phyloP scores from a whole-genome alignment of 2,329 filamentous ascomycete genomes.

The Pyricularia grisea region DNA sequence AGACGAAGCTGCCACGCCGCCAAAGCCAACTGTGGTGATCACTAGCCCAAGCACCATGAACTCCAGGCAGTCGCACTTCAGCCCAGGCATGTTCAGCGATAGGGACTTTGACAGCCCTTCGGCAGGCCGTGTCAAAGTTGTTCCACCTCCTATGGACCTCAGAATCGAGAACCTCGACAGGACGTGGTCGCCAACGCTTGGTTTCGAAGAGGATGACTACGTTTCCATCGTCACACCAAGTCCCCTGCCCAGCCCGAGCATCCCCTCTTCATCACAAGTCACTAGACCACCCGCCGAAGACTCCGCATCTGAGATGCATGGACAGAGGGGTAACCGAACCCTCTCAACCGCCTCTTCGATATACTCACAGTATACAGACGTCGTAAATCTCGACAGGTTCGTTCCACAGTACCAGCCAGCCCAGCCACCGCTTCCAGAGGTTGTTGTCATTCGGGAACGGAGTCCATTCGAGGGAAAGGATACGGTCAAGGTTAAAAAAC shows the following conservation, averaged over 20 bases:
- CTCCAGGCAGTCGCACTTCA: neutral
- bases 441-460: neutral
- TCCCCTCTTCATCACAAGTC: neutral
- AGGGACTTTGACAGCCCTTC: neutral
- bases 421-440: neutral
- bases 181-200: constrained; percentile 6
- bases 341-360: constrained; percentile 4
- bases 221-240: neutral
- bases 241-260: constrained; percentile 3
- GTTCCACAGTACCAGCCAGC: neutral
- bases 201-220: constrained; percentile 1
- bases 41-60: constrained; percentile 6
- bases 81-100: neutral
- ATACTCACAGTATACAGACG: constrained; percentile 4
- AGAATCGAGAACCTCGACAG: neutral
- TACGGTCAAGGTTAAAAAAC: neutral
- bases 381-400: neutral
- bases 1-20: neutral
- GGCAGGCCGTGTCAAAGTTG: neutral
- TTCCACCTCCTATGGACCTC: constrained; percentile 5
- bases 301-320: constrained; percentile 6
- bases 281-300: neutral
- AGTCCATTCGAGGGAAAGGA: neutral
- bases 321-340: neutral
- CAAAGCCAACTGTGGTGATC: neutral